Evolutionary conservation across 305 asterid species (phyloP).

Genomic region (Stenogyne calaminthoides): DNA sequence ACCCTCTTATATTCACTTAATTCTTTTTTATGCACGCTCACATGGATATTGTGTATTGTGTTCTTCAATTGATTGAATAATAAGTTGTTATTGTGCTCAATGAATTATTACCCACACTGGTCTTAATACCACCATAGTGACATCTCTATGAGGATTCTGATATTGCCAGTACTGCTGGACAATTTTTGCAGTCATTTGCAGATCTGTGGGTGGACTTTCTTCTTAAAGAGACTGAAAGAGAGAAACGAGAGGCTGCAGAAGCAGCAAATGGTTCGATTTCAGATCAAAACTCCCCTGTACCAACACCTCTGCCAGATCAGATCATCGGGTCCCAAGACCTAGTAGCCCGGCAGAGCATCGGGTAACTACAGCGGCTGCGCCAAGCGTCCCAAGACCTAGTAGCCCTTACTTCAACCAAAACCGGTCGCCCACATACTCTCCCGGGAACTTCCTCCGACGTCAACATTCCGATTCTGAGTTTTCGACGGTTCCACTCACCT

Average conservation of each 20-base stretch:
- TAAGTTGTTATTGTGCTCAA: background rate
- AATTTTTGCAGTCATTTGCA: constrained; percentile 73
- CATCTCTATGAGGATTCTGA: background rate
- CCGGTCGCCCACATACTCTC: constrained; percentile 39
- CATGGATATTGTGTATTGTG: background rate
- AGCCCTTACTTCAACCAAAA: constrained; percentile 38
- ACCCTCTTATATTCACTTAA: background rate
- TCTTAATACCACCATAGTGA: background rate
- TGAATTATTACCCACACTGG: background rate
- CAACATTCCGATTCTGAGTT: constrained; percentile 76
- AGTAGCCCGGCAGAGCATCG: constrained; percentile 39
- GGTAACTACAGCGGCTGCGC: constrained; percentile 29
- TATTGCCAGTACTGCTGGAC: constrained; percentile 9
- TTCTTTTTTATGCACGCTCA: constrained; percentile 8
- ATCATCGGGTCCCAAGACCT: constrained; percentile 41
- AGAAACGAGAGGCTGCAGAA: constrained; percentile 54
- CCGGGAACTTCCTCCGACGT: constrained; percentile 39
- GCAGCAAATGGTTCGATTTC: constrained; percentile 42
- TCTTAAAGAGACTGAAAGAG: constrained; percentile 82
- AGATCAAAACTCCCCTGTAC: constrained; percentile 38
- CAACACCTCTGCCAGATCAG: constrained; percentile 36
- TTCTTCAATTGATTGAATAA: constrained; percentile 2
- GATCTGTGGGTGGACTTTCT: constrained; percentile 99
- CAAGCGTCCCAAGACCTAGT: constrained; percentile 37
- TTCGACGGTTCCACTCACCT: constrained; percentile 86